Evolutionary conservation across 2,329 filamentous ascomycete species (phyloP), one percentile per base, ranked within the genome.

Genomic region (Mycosphaerelloides madeirae): DNA sequence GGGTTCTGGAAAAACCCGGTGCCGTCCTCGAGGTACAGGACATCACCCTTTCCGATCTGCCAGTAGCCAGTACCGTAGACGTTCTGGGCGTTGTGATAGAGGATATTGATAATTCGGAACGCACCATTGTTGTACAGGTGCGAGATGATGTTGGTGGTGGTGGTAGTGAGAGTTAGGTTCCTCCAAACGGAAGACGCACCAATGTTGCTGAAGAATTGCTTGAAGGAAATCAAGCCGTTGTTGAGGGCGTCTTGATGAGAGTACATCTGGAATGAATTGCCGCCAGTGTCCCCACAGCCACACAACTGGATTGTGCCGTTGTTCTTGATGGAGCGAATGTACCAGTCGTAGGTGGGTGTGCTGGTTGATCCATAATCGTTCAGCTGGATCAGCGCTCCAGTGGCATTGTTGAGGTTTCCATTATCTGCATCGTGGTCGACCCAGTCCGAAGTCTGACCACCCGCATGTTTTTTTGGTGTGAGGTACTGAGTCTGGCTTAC

Each of bases 121-220:
- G 45, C 40, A 34, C 45, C 45, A 31, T 48, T 44, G 41, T 48
- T 48, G 42, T 48, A 48, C 12, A 44, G 19, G 41, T 48, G 40
- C 6, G 19, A 18, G 13, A 31, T n/a, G n/a, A n/a, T n/a, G n/a
- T n/a, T n/a, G 18, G 19, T 25, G 3, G 13, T 19, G 18, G 16
- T 20, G 29, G 29, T 39, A 6, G 25, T 22, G 12, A 29, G 18
- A 29, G 14, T 32, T 18, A 33, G 28, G 45, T 44, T 48, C 14
- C 35, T 28, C 29, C 34, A 40, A 29, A 8, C 19, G 36, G 45
- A 43, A 12, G 31, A 38, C 6, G 41, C 29, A 29, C 45, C 45
- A 3, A 32, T 6, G 20, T 48, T 48, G 34, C 20, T 31, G 31
- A 36, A 35, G 35, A 22, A 32, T 22, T 48, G 45, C 31, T 48